Base-by-base conservation (phyloP, 306 rosid genomes). In the Ormosia emarginata region DNA sequence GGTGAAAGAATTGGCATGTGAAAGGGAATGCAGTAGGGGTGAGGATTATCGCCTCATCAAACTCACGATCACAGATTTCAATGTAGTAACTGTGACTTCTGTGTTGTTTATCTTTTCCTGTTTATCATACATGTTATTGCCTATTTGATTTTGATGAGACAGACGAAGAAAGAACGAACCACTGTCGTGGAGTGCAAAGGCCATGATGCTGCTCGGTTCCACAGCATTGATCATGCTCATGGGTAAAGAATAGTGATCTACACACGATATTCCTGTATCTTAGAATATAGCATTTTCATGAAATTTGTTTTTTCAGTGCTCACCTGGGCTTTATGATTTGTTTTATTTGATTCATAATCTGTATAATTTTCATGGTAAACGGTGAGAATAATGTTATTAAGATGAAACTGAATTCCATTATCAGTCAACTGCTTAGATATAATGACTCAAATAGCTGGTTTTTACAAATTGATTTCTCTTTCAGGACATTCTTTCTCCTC, bases 1-100 rank as follows among this genome's bases (percentile, higher is more conserved):
- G 91, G 58, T 71, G 44, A 81, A 79, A 95, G 98, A 92, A 87
- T 84, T 95, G 90, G 90, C 82, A 61, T 94, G 98, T 75, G 98
- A 94, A 89, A 91, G 94, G 83, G 97, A 94, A 86, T 94, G 94
- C 92, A 94, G 98, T 91, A 90, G 97, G 93, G 97, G 98, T 59
- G 97, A 92, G 90, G 97, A 94, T 69, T 95, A 93, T 78, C 94
- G 98, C 63, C 90, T 95, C 83, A 86, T 93, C 93, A 95, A 90
- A 87, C 99, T 95, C 80, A 86, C 91, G 40, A 91, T 95, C 85
- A 92, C 90, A 78, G 93, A 95, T 85, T 95, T 88, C 94, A 88
- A 82, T 73, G 97, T 93, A 81, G 32, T 87, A 82, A 65, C 75
- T 43, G 33, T 41, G 49, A 29, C 43, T 37, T 79, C 47, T 71